A percentile compares a stretch with the other conserved stretches of the same genome.
phyloP scores from a whole-genome alignment of 495 filamentous ascomycete genomes.

The Aspergillus cristatus region DNA sequence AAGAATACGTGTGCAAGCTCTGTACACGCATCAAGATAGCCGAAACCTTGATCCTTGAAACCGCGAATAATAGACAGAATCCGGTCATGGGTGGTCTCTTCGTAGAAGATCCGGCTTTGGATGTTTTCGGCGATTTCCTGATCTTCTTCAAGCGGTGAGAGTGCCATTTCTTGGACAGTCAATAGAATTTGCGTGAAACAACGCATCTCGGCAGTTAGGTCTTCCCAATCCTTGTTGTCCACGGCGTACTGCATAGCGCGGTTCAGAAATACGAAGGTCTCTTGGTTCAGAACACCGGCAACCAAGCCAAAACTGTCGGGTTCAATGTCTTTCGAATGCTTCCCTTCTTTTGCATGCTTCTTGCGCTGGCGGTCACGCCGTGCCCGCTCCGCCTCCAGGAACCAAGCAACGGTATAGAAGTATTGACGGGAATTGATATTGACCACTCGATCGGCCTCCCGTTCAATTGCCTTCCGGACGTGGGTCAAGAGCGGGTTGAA shows the following conservation, averaged over 20 bases:
- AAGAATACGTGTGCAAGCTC: constrained; percentile 88
- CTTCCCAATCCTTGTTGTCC: constrained; percentile 78
- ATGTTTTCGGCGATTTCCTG: constrained; percentile 98
- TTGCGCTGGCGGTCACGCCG: constrained; percentile 52
- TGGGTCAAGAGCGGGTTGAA: constrained; percentile 92
- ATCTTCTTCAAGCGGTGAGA: constrained; percentile 78
- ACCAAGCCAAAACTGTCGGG: constrained; percentile 76
- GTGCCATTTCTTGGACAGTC: constrained; percentile 88
- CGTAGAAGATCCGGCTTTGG: constrained; percentile 93
- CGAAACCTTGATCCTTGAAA: constrained; percentile 90
- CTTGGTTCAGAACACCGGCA: constrained; percentile 81
- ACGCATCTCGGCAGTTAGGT: constrained; percentile 79
- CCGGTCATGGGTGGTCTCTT: constrained; percentile 86
- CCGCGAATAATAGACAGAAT: constrained; percentile 66
- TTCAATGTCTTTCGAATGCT: constrained; percentile 40
- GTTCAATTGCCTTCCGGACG: constrained; percentile 79
- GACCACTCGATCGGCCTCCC: constrained; percentile 77
- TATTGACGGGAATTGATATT: constrained; percentile 68
- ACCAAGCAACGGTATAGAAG: constrained; percentile 92
- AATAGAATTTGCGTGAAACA: constrained; percentile 74
- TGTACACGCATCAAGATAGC: constrained; percentile 85
- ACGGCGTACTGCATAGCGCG: constrained; percentile 67
- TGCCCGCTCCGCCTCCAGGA: constrained; percentile 77
- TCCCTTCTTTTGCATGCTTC: constrained; percentile 23
- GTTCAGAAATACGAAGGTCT: constrained; percentile 83